Evolutionary conservation across 2,329 filamentous ascomycete species (phyloP), one percentile per base, ranked within the genome.

Genomic region (Xylaria sp.): DNA sequence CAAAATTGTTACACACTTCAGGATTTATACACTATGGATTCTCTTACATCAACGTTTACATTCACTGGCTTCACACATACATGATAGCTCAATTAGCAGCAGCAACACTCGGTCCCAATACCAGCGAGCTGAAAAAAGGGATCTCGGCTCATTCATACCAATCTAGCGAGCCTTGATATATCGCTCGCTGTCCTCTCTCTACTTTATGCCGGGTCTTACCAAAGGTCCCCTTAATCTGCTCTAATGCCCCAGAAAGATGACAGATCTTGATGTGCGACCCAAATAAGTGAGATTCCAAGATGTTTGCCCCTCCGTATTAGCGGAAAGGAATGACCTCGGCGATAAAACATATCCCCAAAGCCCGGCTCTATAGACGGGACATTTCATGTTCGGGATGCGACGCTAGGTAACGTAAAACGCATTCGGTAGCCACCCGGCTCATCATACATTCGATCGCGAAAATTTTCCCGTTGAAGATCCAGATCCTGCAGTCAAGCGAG

Each of bases 401-500:
- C 57, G 32, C 23, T 37, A 37, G 50, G 65, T 44, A 59, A 55
- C 46, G 60, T 44, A 20, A n/a, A 44, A 39, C 52, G 55, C 46
- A 65, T 65, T 68, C 66, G 68, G 67, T 55, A 67, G 69, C 39
- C 54, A 63, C 25, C 68, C 62, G 56, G 13, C 41, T 39, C 37
- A 13, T 5, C 18, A 41, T 25, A 54, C 37, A 51, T 34, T 41
- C 23, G 51, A 69, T 76, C 75, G 74, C 75, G 72, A 76, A 75
- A 20, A 68, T 67, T 74, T 76, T 69, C 74, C 73, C 74, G 67
- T 74, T 73, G 58, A 51, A 72, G 73, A 73, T 67, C 60, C 46
- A 70, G 75, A 77, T 76, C 72, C 74, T 65, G 74, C 70, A 72
- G 68, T 74, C 72, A 72, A 74, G 74, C 71, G 74, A 69, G 52